Evolutionary conservation across 2,329 filamentous ascomycete species (phyloP), one percentile per base, ranked within the genome.

Genomic region (Dryadomyces sulphureus): DNA sequence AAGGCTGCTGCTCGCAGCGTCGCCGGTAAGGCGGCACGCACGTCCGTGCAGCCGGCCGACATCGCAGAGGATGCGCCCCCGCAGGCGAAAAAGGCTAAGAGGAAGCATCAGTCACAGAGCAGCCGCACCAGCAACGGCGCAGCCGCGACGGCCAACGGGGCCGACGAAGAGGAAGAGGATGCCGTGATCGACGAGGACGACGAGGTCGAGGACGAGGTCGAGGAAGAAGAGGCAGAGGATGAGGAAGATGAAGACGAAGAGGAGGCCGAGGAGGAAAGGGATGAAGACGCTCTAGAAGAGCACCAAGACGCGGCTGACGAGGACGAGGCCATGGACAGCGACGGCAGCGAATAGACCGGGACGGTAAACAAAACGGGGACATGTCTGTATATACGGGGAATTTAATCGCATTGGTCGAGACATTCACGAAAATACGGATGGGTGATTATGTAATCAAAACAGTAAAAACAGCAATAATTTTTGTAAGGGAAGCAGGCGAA

Each of bases 291-390:
- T 0, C 62, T 66, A 45, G 63, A 65, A 2, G 72, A 66, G 21
- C 32, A 25, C 5, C 19, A 41, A 12, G 39, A 43, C 9, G 70
- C 65, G 0, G 63, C 66, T 45, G 63, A 65, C 2, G 72, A 66
- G 22, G 77, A 80, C 48, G 79, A 82, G 52, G 79, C 76, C 12
- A 59, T 81, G 48, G 77, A 79, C 55, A 75, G 72, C 11, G 70
- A 74, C 44, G 76, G 79, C 50, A 78, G 74, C 54, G 74, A 77
- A 38, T 43, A 24, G 14, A 4, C n/a, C 16, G 6, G 17, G n/a
- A 11, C 22, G 5, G 20, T 14, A n/a, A n/a, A n/a, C 27, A 32
- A 41, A 30, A 17, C 6, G 32, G n/a, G 8, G 2, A 32, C 6
- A 8, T 16, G 16, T 11, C 16, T 19, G 39, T 30, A 19, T 17